Base-by-base conservation (phyloP, 768 basidiomycete species). In the Tylopilus cervinicoccineus region DNA sequence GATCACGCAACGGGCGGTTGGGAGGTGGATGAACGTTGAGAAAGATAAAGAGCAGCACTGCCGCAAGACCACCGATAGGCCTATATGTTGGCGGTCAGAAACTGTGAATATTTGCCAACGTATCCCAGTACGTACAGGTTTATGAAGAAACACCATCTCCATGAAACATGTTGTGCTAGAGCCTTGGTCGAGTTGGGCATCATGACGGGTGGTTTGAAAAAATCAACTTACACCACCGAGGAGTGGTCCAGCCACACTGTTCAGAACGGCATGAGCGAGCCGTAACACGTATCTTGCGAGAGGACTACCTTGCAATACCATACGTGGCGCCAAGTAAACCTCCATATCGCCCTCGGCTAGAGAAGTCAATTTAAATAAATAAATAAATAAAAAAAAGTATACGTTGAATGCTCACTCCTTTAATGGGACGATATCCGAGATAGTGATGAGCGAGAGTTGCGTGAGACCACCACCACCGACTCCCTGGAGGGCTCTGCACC, bases 111-210 rank as follows among this genome's bases (percentile, higher is more conserved):
- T 1, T 6, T 22, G 7, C 2, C 13, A 6, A 26, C 17, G 6
- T 9, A 22, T 33, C 0, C 5, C 28, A n/a, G 31, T 23, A 58
- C 79, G 44, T 58, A 83, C 84, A 88, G 56, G 55, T 86, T 86
- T 53, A 88, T 81, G 61, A 78, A 87, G 65, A 87, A 88, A 58
- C 84, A 86, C 88, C 88, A 91, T 70, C 89, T 68, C 88, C 88
- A 92, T 0, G 81, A 74, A 13, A 78, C 83, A 58, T 86, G 82
- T 59, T 89, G 81, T 0, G 86, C 78, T 47, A 91, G 77, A 12
- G 72, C 80, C 84, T 85, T 48, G 38, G 24, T 13, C 9, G 8
- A 50, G 26, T 53, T 14, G 47, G 24, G 6, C 11, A 8, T 22
- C 5, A 22, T 6, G 0, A 12, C 1, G 0, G 14, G 26, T 1